These are phyloP conservation scores for Krasilnikovozyma curviuscula DNA, from an alignment of 768 basidiomycete species.

Conservation along the genomic window DNA sequence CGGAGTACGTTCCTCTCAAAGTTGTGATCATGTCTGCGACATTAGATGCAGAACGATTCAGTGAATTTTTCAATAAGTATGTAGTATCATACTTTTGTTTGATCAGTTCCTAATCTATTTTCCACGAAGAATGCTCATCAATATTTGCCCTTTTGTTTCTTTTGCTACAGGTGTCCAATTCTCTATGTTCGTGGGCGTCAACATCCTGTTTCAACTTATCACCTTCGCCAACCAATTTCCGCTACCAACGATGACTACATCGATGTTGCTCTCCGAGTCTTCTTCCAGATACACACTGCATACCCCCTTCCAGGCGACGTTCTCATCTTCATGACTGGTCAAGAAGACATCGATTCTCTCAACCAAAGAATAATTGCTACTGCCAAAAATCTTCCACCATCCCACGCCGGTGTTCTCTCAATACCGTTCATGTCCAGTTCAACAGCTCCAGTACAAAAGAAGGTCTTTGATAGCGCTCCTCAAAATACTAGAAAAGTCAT, in stretches of 20 bases:
- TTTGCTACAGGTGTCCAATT: conserved; percentile 33
- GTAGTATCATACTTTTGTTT: conserved; percentile 20
- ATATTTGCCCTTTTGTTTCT: not conserved
- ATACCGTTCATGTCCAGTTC: conserved; percentile 72
- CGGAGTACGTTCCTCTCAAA: conserved; percentile 44
- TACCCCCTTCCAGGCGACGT: conserved; percentile 59
- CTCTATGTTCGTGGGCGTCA: conserved; percentile 85
- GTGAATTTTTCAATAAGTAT: conserved; percentile 63
- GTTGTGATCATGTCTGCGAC: conserved; percentile 96
- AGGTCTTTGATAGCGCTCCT: conserved; percentile 52
- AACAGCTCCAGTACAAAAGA: conserved; percentile 52
- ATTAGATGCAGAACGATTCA: conserved; percentile 85
- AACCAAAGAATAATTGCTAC: conserved; percentile 52
- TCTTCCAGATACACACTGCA: conserved; percentile 79
- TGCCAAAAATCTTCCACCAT: conserved; percentile 45
- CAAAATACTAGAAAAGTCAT: conserved; percentile 68
- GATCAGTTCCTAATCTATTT: not conserved
- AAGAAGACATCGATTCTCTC: conserved; percentile 87
- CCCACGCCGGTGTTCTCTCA: not conserved
- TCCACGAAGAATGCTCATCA: not conserved
- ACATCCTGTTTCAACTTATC: conserved; percentile 69
- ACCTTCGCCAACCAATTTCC: conserved; percentile 47
- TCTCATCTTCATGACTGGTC: conserved; percentile 84
- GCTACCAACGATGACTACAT: conserved; percentile 58
- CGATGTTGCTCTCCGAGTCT: conserved; percentile 73